Percentiles rank a stretch among this genome's conserved stretches.
These are phyloP conservation scores for Stagonosporopsis vannaccii DNA, from an alignment of 2,329 filamentous ascomycete genomes.

Conservation along the genomic window DNA sequence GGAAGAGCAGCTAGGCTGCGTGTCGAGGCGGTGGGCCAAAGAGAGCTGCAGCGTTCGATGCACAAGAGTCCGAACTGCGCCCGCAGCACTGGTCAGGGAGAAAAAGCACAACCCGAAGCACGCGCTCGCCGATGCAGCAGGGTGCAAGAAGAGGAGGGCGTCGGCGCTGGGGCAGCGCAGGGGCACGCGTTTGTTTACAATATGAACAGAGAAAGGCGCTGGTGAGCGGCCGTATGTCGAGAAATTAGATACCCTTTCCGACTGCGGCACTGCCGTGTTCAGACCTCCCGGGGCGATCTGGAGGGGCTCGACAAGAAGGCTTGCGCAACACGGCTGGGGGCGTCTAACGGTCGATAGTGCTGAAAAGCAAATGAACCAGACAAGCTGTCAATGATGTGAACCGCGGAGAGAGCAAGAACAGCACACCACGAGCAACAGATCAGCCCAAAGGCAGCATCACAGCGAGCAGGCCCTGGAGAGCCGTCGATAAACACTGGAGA, in stretches of 20 bases:
- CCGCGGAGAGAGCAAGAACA: not conserved
- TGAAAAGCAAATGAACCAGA: not conserved
- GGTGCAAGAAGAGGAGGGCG: constrained; percentile 24
- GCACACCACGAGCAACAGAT: constrained; percentile 17
- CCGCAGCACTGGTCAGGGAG: constrained; percentile 32
- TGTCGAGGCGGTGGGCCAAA: constrained; percentile 29
- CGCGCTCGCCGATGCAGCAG: constrained; percentile 34
- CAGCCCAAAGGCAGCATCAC: constrained; percentile 19
- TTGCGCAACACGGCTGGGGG: constrained; percentile 15
- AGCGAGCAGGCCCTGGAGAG: constrained; percentile 10
- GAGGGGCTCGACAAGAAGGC: constrained; percentile 27
- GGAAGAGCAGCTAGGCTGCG: constrained; percentile 19
- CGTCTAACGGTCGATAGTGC: constrained; percentile 2
- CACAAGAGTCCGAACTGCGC: constrained; percentile 22
- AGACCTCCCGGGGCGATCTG: constrained; percentile 27
- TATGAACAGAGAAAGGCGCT: constrained; percentile 7
- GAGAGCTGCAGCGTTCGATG: constrained; percentile 30
- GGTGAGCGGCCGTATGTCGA: constrained; percentile 21
- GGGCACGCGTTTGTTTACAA: constrained; percentile 18
- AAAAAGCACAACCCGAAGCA: constrained; percentile 25
- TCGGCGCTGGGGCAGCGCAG: constrained; percentile 24
- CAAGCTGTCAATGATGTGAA: constrained; percentile 3
- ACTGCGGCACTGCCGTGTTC: constrained; percentile 31
- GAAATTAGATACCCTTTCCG: constrained; percentile 41
- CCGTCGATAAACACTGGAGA: constrained; percentile 13